phyloP scores from a whole-genome alignment of 495 filamentous ascomycete genomes.

The Chaetomium tenue region DNA sequence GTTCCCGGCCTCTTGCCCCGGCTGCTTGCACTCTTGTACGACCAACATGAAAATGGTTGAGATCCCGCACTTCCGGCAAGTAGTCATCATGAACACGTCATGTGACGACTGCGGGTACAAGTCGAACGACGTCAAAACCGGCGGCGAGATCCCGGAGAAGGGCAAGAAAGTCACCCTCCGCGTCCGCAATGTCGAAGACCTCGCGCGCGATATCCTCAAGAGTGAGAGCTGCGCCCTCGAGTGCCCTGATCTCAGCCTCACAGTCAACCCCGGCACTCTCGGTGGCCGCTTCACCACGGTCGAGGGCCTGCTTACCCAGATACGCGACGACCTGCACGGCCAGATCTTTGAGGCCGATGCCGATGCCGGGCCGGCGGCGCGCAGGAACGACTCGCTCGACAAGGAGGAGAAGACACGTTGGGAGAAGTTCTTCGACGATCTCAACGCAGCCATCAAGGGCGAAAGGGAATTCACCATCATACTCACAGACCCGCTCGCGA shows the following conservation, averaged over 20 bases:
- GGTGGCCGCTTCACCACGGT: conserved; percentile 97
- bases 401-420: conserved; percentile 64
- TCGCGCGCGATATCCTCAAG: conserved; percentile 92
- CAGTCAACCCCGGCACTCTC: conserved; percentile 84
- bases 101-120: conserved; percentile 92
- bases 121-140: conserved; percentile 93
- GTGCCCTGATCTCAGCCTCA: conserved; percentile 80
- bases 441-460: conserved; percentile 76
- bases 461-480: conserved; percentile 81
- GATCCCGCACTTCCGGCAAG: conserved; percentile 95
- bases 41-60: conserved; percentile 95
- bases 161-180: conserved; percentile 78
- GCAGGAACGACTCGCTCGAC: conserved; percentile 65
- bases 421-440: conserved; percentile 72
- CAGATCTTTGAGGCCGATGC: conserved; percentile 78
- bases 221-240: conserved; percentile 83
- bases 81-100: conserved; percentile 83
- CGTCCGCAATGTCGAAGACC: conserved; percentile 71
- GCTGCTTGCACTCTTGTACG: conserved; percentile 75
- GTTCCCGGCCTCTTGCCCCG: conserved; percentile 86
- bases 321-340: conserved; percentile 79
- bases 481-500: conserved; percentile 82
- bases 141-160: conserved; percentile 83
- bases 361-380: conserved; percentile 37
- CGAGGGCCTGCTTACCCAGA: conserved; percentile 90